A percentile compares a stretch with the other conserved stretches of the same genome.
Conservation (phyloP, 495 filamentous ascomycete species). For the Penicillium parvum region DNA sequence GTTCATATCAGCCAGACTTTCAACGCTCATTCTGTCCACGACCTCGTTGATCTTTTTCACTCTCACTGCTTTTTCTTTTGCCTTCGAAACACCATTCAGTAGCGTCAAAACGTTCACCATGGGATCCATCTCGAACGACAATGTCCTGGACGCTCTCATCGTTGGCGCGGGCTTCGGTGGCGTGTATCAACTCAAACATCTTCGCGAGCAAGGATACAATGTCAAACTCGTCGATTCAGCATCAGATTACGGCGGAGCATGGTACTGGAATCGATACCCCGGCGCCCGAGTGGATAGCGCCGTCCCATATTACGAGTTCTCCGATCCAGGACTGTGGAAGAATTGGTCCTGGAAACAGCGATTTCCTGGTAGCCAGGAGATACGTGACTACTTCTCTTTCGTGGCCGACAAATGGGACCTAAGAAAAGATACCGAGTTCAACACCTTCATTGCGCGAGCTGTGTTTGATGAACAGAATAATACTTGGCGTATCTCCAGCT, state of each 20-base stretch:
- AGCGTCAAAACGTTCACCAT: too few species aligned
- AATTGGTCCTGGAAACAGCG: slow-evolving; percentile 49
- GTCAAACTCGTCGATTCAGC: too few species aligned
- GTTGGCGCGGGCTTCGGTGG: too few species aligned
- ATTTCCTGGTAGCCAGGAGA: slow-evolving; percentile 48
- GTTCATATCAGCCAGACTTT: too few species aligned
- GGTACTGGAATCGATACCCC: slow-evolving; percentile 51
- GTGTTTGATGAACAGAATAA: slow-evolving; percentile 36
- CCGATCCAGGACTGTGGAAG: slow-evolving; percentile 48
- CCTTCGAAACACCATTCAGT: too few species aligned
- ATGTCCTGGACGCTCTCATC: too few species aligned
- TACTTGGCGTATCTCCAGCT: slow-evolving; percentile 46
- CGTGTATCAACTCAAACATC: too few species aligned
- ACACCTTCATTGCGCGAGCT: slow-evolving; percentile 42
- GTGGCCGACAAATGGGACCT: slow-evolving; percentile 46
- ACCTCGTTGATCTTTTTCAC: too few species aligned
- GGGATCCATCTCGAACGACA: too few species aligned
- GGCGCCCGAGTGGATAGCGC: slow-evolving; percentile 45
- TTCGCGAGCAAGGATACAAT: too few species aligned
- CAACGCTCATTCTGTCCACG: too few species aligned
- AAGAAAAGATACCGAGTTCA: slow-evolving; percentile 49
- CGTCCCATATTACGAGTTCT: slow-evolving; percentile 49
- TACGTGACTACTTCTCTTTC: slow-evolving; percentile 53
- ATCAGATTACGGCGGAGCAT: slow-evolving; percentile 47
- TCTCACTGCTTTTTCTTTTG: too few species aligned